Conservation (phyloP, 2,329 filamentous ascomycete species). For the Trematosphaeria pertusa region DNA sequence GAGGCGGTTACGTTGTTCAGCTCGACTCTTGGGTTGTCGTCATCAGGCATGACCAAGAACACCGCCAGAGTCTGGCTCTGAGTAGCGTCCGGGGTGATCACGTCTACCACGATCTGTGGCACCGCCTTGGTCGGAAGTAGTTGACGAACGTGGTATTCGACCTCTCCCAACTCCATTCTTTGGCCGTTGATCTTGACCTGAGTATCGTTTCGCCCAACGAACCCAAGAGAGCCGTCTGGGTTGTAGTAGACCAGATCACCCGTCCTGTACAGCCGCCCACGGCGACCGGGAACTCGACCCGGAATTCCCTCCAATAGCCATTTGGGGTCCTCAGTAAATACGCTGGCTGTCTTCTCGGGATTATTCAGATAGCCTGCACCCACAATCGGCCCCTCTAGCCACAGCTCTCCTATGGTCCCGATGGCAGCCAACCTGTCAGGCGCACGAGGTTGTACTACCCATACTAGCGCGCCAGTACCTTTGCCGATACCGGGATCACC, state of each 20-base stretch:
- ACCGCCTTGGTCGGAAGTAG: neutral
- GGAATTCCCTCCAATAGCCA: neutral
- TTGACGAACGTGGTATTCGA: slow-evolving; percentile 11
- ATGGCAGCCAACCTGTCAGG: slow-evolving; percentile 12
- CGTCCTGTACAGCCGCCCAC: slow-evolving; percentile 13
- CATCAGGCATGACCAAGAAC: neutral
- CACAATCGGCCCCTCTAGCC: slow-evolving; percentile 61
- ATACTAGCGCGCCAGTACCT: slow-evolving; percentile 16
- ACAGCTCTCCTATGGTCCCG: slow-evolving; percentile 56
- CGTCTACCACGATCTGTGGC: neutral
- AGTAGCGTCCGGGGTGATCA: neutral
- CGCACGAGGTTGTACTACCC: slow-evolving; percentile 44
- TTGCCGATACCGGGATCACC: slow-evolving; percentile 1
- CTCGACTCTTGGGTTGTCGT: neutral
- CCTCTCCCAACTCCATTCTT: slow-evolving; percentile 18
- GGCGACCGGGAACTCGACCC: no score
- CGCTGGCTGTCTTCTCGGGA: slow-evolving; percentile 25
- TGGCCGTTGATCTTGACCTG: slow-evolving; percentile 21
- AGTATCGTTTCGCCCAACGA: slow-evolving; percentile 5
- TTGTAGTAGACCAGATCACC: slow-evolving; percentile 16
- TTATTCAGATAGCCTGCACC: slow-evolving; percentile 31
- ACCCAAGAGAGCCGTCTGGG: slow-evolving; percentile 11
- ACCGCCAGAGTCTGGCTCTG: neutral
- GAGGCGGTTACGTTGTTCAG: no score
- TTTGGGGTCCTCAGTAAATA: slow-evolving; percentile 32